Percentiles rank a stretch among this genome's conserved stretches.
These are phyloP conservation scores for Vitis hybrid DNA, from an alignment of 177 flowering plant genomes.

Conservation along the genomic window DNA sequence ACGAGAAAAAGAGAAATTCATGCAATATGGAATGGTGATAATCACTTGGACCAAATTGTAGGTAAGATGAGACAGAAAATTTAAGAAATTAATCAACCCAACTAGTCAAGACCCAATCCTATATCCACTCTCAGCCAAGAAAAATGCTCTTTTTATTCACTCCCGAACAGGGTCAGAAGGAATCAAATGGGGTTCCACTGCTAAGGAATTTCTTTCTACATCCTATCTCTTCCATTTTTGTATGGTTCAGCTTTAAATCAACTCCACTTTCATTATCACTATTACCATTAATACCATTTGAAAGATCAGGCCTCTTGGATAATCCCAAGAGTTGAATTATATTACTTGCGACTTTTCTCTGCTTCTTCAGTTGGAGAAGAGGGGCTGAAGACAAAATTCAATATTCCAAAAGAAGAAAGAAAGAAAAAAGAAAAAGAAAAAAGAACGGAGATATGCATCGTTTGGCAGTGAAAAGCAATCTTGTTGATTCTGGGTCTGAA, in stretches of 20 bases:
- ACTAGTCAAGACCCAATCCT: slow-evolving; percentile 27
- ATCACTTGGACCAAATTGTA: slow-evolving; percentile 32
- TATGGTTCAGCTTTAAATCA: slow-evolving; percentile 15
- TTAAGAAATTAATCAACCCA: slow-evolving; percentile 8
- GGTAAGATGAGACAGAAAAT: slow-evolving; percentile 19
- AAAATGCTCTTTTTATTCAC: slow-evolving; percentile 18
- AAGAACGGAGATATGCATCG: slow-evolving; percentile 25
- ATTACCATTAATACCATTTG: slow-evolving; percentile 9
- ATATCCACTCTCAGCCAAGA: slow-evolving; percentile 42
- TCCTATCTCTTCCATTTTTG: slow-evolving; percentile 6
- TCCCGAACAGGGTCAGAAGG: slow-evolving; percentile 5
- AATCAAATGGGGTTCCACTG: slow-evolving; percentile 16
- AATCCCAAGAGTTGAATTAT: not conserved
- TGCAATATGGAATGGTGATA: not conserved
- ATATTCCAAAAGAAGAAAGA: too few relatives aligned
- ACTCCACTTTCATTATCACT: not conserved
- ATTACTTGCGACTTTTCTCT: slow-evolving; percentile 4
- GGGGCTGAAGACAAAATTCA: too few relatives aligned
- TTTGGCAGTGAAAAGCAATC: slow-evolving; percentile 34
- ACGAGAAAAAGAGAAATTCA: not conserved
- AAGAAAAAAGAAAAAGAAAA: not conserved
- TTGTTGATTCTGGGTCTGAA: slow-evolving; percentile 24
- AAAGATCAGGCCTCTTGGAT: too few relatives aligned
- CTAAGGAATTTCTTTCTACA: not conserved
- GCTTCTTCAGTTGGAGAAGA: not conserved